Evolutionary conservation across 441 rosid genomes (phyloP).

Genomic region (Flueggea neowawraea): DNA sequence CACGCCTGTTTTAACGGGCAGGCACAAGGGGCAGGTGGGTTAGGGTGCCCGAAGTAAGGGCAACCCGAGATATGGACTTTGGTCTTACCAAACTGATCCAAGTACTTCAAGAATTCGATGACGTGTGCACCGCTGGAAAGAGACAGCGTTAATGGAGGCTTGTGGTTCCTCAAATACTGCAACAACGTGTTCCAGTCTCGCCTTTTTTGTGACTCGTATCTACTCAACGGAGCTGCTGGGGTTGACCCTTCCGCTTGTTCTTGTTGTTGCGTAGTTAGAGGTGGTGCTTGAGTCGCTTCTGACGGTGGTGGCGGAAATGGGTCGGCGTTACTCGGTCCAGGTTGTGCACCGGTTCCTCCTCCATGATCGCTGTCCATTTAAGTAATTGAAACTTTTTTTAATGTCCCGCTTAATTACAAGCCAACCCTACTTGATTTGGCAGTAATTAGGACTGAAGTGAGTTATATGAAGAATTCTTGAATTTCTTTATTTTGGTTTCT

Average conservation of each 20-base stretch:
- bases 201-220: constrained; percentile 92
- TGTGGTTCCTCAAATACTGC: constrained; percentile 84
- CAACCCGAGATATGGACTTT: constrained; percentile 75
- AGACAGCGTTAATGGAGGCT: constrained; percentile 72
- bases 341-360: background rate
- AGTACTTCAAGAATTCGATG: constrained; percentile 83
- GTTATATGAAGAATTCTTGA: too few relatives aligned
- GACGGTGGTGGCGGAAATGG: constrained; percentile 21
- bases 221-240: constrained; percentile 53
- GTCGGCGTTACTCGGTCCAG: constrained; percentile 14
- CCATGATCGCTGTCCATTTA: background rate
- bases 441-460: too few relatives aligned
- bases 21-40: constrained; percentile 83
- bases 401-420: too few relatives aligned
- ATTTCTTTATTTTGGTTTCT: too few relatives aligned
- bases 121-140: constrained; percentile 96
- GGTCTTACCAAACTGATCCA: constrained; percentile 94
- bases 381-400: too few relatives aligned
- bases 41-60: constrained; percentile 85
- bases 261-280: constrained; percentile 11
- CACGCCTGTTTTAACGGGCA: constrained; percentile 93
- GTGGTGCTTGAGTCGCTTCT: too few relatives aligned
- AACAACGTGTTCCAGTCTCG: constrained; percentile 95
- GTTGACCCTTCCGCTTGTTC: constrained; percentile 23
- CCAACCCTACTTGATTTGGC: too few relatives aligned